phyloP scores from a whole-genome alignment of 768 basidiomycete genomes.

The Porpolomopsis calyptriformis region DNA sequence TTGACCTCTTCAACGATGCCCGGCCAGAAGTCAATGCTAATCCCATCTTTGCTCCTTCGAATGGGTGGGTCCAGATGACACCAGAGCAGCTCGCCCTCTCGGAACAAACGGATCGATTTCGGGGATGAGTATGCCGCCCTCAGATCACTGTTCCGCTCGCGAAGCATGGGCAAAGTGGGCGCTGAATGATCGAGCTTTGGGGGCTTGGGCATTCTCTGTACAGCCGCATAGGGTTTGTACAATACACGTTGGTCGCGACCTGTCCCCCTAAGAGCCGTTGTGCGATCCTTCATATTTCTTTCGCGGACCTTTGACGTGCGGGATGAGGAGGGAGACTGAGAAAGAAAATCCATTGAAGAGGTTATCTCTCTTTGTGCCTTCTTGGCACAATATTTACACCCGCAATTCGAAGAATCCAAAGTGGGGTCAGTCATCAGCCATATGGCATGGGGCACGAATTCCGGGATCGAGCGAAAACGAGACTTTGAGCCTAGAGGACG shows the following conservation, averaged over 20 bases:
- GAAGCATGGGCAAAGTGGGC: slow-evolving; percentile 38
- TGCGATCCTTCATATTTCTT: too few species aligned
- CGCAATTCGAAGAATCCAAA: slow-evolving; percentile 40
- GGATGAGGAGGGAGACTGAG: slow-evolving; percentile 2
- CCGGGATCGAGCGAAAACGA: slow-evolving; percentile 70
- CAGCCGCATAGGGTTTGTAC: slow-evolving; percentile 26
- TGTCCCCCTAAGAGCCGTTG: background rate
- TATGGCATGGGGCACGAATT: slow-evolving; percentile 75
- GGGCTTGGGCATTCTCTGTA: slow-evolving; percentile 27
- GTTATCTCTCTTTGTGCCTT: slow-evolving; percentile 63
- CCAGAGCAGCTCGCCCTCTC: slow-evolving; percentile 66
- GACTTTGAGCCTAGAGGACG: slow-evolving; percentile 29
- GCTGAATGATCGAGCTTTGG: slow-evolving; percentile 25
- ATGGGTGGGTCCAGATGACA: slow-evolving; percentile 47
- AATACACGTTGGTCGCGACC: slow-evolving; percentile 5
- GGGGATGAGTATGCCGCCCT: slow-evolving; percentile 42
- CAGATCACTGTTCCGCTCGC: slow-evolving; percentile 56
- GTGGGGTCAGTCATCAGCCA: slow-evolving; percentile 59
- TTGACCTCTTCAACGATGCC: slow-evolving; percentile 51
- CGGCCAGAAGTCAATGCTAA: slow-evolving; percentile 63
- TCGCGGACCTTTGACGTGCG: too few species aligned
- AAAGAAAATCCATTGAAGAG: slow-evolving; percentile 32
- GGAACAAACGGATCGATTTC: slow-evolving; percentile 44
- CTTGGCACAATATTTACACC: slow-evolving; percentile 71
- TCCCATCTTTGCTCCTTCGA: slow-evolving; percentile 24